Base-by-base conservation (phyloP, 2,329 filamentous ascomycete species). In the Aschersonia sp. region DNA sequence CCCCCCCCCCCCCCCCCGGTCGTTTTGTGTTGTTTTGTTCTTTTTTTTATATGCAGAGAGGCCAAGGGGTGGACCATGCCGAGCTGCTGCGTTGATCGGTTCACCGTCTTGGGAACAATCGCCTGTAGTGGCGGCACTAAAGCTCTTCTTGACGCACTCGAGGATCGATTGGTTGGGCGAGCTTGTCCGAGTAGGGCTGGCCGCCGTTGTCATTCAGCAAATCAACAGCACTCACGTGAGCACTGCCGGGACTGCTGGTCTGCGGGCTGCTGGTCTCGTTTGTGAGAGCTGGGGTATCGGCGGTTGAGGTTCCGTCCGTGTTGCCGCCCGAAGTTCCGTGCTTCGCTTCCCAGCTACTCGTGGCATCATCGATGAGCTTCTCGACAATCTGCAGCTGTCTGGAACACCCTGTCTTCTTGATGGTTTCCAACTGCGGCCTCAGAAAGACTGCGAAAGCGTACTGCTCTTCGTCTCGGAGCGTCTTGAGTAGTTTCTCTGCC, bases 401-500 rank as follows among this genome's bases (percentile, higher is more conserved):
- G 22, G 76, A 75, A 45, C 75, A 76, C 57, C 75, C 78, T 51
- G 70, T 76, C 58, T 77, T 81, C 64, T 81, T 84, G 32, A 86
- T 62, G 35, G 68, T 66, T 35, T 69, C 66, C 45, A 87, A 72
- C 51, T 82, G 72, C 1, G 77, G 73, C 55, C 74, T 75, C 63
- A 87, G 76, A 48, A 81, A 72, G 46, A 79, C 74, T 5, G 81
- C 68, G 48, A 89, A 74, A 4, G 66, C 60, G 32, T 74, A 70
- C 40, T 72, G 71, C 53, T 87, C 81, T 0, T 65, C 62, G 2
- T 75, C 79, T 41, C 79, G 69, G 4, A 87, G 69, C 53, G 76
- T 68, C 6, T 67, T 71, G 35, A 94, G 70, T 5, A 95, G 73
- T 67, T 89, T 94, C 67, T 95, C 87, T 94, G 59, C 32, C 29